Conservation (phyloP, 768 basidiomycete species). For the Tephrocybe sp. region DNA sequence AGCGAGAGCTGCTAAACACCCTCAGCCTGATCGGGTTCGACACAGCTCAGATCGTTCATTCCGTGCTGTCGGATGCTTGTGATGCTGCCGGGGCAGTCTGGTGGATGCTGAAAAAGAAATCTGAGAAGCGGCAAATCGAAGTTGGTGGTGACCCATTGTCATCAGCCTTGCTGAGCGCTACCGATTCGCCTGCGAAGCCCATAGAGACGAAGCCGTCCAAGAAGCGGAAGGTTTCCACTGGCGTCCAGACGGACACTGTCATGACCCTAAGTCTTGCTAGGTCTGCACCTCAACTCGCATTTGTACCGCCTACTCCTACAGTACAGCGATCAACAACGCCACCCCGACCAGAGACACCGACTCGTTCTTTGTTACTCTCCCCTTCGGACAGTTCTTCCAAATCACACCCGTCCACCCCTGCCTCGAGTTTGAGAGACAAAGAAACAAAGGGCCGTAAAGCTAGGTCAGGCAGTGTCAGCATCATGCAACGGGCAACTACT, state of each 20-base stretch:
- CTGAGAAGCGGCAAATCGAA: conserved; percentile 53
- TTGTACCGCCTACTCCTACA: conserved; percentile 80
- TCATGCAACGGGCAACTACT: conserved; percentile 94
- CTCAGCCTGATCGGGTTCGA: conserved; percentile 83
- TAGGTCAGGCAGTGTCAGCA: conserved; percentile 88
- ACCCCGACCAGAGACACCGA: conserved; percentile 45
- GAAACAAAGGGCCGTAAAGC: conserved; percentile 64
- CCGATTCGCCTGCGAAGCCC: conserved; percentile 9
- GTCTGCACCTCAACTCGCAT: conserved; percentile 59
- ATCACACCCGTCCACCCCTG: conserved; percentile 71
- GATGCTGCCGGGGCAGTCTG: conserved; percentile 88
- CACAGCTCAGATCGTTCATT: conserved; percentile 93
- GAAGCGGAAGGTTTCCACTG: conserved; percentile 29
- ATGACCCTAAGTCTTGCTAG: conserved; percentile 28
- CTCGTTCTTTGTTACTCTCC: conserved; percentile 53
- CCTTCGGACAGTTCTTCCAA: conserved; percentile 55
- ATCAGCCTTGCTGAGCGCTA: conserved; percentile 4
- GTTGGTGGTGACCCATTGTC: conserved; percentile 20
- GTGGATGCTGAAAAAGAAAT: conserved; percentile 93
- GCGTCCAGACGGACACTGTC: conserved; percentile 46
- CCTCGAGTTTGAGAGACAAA: conserved; percentile 56
- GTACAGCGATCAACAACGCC: conserved; percentile 49
- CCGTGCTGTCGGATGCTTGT: conserved; percentile 87
- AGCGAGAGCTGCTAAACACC: conserved; percentile 74
- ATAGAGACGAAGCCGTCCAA: conserved; percentile 26